A percentile compares a stretch with the other conserved stretches of the same genome.
Evolutionary conservation across 139 green algal genomes (phyloP).

Genomic region (Monoraphidium neglectum): DNA sequence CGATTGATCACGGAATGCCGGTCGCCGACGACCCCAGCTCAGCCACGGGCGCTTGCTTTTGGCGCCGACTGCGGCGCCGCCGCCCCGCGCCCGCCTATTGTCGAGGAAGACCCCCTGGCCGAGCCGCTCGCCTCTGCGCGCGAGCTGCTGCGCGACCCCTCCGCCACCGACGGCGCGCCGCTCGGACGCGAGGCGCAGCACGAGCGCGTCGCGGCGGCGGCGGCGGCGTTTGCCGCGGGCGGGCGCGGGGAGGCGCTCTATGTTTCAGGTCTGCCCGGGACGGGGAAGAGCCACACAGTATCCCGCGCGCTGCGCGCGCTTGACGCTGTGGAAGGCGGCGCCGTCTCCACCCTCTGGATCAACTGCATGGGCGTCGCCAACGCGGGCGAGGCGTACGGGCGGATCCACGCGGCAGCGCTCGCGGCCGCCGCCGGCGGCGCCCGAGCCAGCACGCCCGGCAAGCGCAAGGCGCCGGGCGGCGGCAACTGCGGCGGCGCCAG

Average conservation of each 20-base stretch:
- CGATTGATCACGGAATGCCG: too few relatives aligned
- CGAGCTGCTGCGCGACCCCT: slow-evolving; percentile 8
- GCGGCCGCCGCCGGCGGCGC: not conserved
- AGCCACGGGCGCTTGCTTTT: too few relatives aligned
- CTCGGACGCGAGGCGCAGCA: slow-evolving; percentile 20
- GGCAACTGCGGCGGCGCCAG: not conserved
- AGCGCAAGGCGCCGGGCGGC: not conserved
- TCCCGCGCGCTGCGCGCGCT: slow-evolving; percentile 4
- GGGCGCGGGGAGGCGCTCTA: slow-evolving; percentile 6
- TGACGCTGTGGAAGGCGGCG: not conserved
- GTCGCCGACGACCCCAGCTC: too few relatives aligned
- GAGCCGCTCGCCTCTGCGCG: not conserved
- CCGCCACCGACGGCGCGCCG: not conserved
- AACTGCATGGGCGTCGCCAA: slow-evolving; percentile 31
- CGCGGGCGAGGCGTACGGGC: slow-evolving; percentile 15
- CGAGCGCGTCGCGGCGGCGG: not conserved
- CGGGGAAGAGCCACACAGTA: slow-evolving; percentile 32
- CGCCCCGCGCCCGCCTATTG: too few relatives aligned
- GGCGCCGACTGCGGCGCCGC: too few relatives aligned
- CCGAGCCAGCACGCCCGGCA: not conserved
- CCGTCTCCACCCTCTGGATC: slow-evolving; percentile 11
- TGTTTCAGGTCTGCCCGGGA: not conserved
- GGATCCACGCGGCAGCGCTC: not conserved
- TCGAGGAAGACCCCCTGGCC: too few relatives aligned
- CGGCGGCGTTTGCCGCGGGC: not conserved